A percentile compares a stretch with the other conserved stretches of the same genome.
Evolutionary conservation across 208 protist species (phyloP).

Genomic region (Leishmania amazonensis): DNA sequence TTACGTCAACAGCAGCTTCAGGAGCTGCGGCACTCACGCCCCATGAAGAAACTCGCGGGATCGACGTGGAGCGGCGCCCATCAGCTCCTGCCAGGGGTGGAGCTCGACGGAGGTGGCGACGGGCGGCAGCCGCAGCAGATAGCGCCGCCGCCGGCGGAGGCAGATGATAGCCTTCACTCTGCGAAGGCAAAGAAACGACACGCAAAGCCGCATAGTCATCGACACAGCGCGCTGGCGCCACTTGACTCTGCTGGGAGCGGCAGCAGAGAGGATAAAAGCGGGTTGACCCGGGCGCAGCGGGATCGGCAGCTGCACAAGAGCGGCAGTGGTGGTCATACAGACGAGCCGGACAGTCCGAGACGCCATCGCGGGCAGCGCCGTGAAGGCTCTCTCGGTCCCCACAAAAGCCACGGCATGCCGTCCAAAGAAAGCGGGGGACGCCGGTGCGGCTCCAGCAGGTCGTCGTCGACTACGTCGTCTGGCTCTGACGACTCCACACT

Average conservation of each 20-base stretch:
- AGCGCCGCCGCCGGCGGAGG: not conserved
- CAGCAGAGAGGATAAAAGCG: constrained; percentile 1
- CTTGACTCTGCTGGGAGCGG: not conserved
- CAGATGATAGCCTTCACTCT: too few species aligned
- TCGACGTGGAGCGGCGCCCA: constrained; percentile 5
- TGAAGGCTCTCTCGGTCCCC: too few species aligned
- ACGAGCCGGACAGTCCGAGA: not conserved
- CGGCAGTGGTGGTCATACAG: not conserved
- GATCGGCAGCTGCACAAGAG: not conserved
- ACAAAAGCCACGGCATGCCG: not conserved
- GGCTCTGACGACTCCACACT: constrained; percentile 9
- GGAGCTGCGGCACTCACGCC: constrained; percentile 1
- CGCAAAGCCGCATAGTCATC: not conserved
- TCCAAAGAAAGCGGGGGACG: not conserved
- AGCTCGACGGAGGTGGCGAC: not conserved
- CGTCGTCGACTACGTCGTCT: constrained; percentile 8
- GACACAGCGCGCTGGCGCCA: not conserved
- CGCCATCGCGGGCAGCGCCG: constrained; percentile 1
- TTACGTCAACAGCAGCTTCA: constrained; percentile 38
- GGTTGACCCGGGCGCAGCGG: constrained; percentile 3
- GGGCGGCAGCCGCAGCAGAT: not conserved
- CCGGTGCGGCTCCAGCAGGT: not conserved
- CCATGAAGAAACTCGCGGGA: not conserved
- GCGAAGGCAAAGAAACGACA: not conserved
- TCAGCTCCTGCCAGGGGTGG: constrained; percentile 8